Conservation (phyloP, 805 yeast genomes). For the Priceomyces melissophilus region DNA sequence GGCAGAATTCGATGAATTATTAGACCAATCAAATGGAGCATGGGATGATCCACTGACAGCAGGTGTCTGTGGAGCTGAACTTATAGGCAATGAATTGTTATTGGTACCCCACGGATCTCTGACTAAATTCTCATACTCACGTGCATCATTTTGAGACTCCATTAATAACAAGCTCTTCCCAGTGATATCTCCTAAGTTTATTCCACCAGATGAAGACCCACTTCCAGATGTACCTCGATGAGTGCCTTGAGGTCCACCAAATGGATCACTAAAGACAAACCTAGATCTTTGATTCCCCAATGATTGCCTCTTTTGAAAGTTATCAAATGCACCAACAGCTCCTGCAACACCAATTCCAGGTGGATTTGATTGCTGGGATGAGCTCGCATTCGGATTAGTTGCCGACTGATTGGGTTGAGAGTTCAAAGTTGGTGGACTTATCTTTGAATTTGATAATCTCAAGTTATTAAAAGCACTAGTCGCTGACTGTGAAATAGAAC, state of each 20-base stretch:
- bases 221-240: constrained; percentile 4
- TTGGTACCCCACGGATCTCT: constrained; percentile 43
- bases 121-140: constrained; percentile 44
- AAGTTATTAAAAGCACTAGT: constrained; percentile 23
- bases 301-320: constrained; percentile 49
- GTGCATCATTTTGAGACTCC: constrained; percentile 47
- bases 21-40: constrained; percentile 32
- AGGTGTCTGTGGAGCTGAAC: constrained; percentile 42
- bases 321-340: constrained; percentile 16
- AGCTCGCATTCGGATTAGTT: not conserved
- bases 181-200: constrained; percentile 33
- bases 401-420: constrained; percentile 9
- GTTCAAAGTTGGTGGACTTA: constrained; percentile 31
- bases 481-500: constrained; percentile 13
- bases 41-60: constrained; percentile 14
- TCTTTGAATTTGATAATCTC: constrained; percentile 23
- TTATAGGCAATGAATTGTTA: constrained; percentile 9
- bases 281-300: constrained; percentile 61
- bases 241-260: constrained; percentile 12
- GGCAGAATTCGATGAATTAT: constrained; percentile 11
- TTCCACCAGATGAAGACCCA: constrained; percentile 22
- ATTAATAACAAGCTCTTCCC: constrained; percentile 43
- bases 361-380: constrained; percentile 1
- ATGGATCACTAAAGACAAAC: constrained; percentile 67
- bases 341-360: constrained; percentile 2